Evolutionary conservation across 345 rosid genomes (phyloP).

Genomic region (Bruguiera gymnorhiza): DNA sequence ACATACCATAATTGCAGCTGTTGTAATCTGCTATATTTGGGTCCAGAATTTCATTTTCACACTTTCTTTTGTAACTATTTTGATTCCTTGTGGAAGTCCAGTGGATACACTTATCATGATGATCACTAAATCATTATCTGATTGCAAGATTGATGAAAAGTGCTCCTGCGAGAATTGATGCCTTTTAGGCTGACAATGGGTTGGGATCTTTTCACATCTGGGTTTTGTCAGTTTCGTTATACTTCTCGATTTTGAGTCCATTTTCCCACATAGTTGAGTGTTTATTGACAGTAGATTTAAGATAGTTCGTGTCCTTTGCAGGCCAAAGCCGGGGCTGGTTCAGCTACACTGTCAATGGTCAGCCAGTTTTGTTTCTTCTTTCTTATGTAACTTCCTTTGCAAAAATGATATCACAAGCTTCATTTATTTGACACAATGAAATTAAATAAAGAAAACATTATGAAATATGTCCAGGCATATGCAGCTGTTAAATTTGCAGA

Average conservation of each 20-base stretch:
- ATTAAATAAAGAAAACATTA: background rate
- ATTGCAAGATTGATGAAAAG: too few relatives aligned
- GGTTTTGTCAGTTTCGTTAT: background rate
- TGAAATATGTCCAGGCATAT: constrained; percentile 57
- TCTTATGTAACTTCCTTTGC: background rate
- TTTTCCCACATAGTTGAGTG: background rate
- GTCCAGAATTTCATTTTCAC: too few relatives aligned
- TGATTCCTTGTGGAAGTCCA: too few relatives aligned
- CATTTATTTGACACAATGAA: background rate
- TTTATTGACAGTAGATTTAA: background rate
- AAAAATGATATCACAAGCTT: background rate
- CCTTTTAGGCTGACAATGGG: too few relatives aligned
- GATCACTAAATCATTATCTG: too few relatives aligned
- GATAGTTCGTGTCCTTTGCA: constrained; percentile 19
- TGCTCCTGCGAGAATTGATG: too few relatives aligned
- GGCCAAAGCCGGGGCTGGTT: constrained; percentile 99
- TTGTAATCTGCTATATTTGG: too few relatives aligned
- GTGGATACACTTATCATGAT: too few relatives aligned
- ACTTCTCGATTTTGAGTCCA: background rate
- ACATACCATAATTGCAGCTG: too few relatives aligned
- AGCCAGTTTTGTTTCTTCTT: constrained; percentile 11
- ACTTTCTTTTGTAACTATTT: too few relatives aligned
- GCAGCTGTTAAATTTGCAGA: constrained; percentile 97
- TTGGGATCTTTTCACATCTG: background rate
- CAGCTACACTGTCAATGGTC: constrained; percentile 98